phyloP scores from a whole-genome alignment of 2,329 filamentous ascomycete species.

The Apiospora pterosperma region DNA sequence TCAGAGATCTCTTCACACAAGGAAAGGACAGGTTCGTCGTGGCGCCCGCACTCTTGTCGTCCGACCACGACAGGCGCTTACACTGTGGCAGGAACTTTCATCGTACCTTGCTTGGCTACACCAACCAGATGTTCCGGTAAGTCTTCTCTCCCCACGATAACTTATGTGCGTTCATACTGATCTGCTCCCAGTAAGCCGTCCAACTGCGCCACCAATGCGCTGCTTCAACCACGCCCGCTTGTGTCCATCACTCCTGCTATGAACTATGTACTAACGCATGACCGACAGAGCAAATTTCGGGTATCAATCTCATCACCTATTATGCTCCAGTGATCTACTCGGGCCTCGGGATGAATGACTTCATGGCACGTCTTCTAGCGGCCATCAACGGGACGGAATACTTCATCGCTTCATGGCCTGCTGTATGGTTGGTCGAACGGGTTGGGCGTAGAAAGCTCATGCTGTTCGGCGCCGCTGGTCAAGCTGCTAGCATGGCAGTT shows the following conservation, averaged over 20 bases:
- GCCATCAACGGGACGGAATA: conserved; percentile 50
- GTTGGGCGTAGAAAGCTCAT: conserved; percentile 68
- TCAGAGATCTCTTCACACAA: conserved; percentile 57
- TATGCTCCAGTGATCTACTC: conserved; percentile 47
- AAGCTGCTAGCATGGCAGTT: conserved; percentile 64
- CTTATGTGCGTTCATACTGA: background rate
- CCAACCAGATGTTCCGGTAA: conserved; percentile 51
- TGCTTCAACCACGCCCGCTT: background rate
- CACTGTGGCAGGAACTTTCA: conserved; percentile 40
- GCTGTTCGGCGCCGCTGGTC: conserved; percentile 63
- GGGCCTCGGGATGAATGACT: conserved; percentile 47
- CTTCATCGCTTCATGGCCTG: conserved; percentile 55
- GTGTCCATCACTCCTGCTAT: conserved; percentile 8
- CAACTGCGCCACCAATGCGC: background rate
- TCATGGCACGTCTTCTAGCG: conserved; percentile 54
- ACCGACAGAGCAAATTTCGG: conserved; percentile 40
- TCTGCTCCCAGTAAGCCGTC: background rate
- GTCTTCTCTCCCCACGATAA: conserved; percentile 9
- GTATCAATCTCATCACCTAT: conserved; percentile 41
- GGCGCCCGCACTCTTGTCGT: background rate
- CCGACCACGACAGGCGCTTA: background rate
- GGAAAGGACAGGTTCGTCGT: conserved; percentile 41
- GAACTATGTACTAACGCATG: conserved; percentile 34
- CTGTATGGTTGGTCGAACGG: conserved; percentile 60
- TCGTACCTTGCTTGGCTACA: conserved; percentile 50